These are phyloP conservation scores for Magnolia kwangsiensis DNA, from an alignment of 164 flowering plant species.

Conservation along the genomic window DNA sequence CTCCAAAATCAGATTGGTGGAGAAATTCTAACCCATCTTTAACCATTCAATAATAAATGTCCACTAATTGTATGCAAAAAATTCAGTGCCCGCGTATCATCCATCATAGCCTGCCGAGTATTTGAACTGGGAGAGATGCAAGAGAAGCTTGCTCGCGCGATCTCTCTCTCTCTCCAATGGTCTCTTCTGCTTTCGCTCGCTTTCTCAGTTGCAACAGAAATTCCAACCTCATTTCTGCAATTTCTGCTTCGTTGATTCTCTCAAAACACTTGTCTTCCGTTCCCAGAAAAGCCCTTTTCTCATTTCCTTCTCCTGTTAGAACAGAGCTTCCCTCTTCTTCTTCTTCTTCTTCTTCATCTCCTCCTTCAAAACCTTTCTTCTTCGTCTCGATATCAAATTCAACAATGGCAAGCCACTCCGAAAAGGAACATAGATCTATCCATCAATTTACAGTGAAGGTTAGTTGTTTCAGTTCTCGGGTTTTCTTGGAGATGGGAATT, in stretches of 20 bases:
- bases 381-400: slow-evolving; percentile 9
- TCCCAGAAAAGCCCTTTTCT: slow-evolving; percentile 2
- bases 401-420: slow-evolving; percentile 42
- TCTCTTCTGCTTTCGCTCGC: too few relatives aligned
- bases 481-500: background rate
- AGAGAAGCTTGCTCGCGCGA: too few relatives aligned
- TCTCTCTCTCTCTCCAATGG: too few relatives aligned
- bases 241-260: background rate
- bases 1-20: too few relatives aligned
- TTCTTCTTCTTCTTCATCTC: background rate
- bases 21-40: too few relatives aligned
- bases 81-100: too few relatives aligned
- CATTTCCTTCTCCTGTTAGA: background rate
- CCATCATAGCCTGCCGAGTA: too few relatives aligned
- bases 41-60: too few relatives aligned
- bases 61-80: too few relatives aligned
- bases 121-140: too few relatives aligned
- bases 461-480: background rate
- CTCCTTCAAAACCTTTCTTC: background rate
- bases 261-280: background rate
- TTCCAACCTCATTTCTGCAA: background rate
- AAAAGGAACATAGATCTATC: slow-evolving; percentile 19
- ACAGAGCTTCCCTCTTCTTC: background rate
- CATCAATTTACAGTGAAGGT: slow-evolving; percentile 63
- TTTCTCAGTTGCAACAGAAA: too few relatives aligned